Base-by-base conservation (phyloP, 2,329 filamentous ascomycete genomes). In the Tolypocladium nubicola region DNA sequence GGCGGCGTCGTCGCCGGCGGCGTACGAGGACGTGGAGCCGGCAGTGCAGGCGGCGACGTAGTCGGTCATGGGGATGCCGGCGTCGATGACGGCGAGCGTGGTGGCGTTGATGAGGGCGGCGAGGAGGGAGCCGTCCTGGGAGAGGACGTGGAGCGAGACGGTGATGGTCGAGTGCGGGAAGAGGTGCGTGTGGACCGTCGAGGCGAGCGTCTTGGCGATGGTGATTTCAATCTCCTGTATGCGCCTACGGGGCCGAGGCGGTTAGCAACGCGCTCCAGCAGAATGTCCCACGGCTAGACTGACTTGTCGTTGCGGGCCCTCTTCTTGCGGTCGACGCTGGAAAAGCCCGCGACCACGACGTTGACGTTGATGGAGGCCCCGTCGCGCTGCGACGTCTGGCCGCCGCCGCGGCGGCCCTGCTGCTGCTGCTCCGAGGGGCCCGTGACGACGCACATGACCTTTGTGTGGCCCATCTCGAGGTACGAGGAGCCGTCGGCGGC, bases 391-490 rank as follows among this genome's bases (percentile, higher is more conserved):
- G 37, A 73, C 69, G 59, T 76, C 71, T 63, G 80, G 73, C 54
- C 60, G 16, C 54, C 81, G 37, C 54, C 81, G 37, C 64, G 69
- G 1, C 69, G 63, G 55, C 65, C 65, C 37, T 69, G 67, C 60
- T 65, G 64, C 60, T 73, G 73, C 56, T 75, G 74, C 73, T 99
- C 94, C 41, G 83, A 84, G 0, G 94, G 94, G 0, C 94, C 94
- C 1, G 86, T 85, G 53, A 99, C 86, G 30, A 92, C 90, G 74
- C 93, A 97, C 74, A 97, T 89, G 64, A 99, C 87, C 70, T 96
- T 94, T 26, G 94, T 99, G 75, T 97, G 96, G 66, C 94, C 94
- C 87, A 96, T 96, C 70, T 96, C 90, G 59, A 97, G 84, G 73
- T 96, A 96, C 60, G 88, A 90, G 50, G 89, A 96, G 40, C 94